Evolutionary conservation across 768 basidiomycete species (phyloP), one percentile per base, ranked within the genome.

Genomic region (Strobilomyces echinocephalus): DNA sequence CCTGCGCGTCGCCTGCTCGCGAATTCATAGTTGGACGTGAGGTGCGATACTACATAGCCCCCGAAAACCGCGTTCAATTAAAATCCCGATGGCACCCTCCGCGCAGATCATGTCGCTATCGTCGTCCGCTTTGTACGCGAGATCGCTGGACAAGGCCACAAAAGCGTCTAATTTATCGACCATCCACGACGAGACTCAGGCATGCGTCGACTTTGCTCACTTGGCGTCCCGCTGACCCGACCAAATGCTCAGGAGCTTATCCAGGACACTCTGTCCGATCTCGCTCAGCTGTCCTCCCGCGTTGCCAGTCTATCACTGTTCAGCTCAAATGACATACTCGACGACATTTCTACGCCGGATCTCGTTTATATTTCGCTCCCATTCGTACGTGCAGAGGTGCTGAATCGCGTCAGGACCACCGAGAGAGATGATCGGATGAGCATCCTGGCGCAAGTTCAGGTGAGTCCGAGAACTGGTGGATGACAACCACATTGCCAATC

Each of bases 261-360:
- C 26, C 73, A 75, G 39, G 74, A 77, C 44, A 74, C 81, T 40
- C 65, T 87, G 47, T 65, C 69, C 8, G 82, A 90, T 72, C 72
- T 93, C 30, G 71, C 72, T 24, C 70, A 73, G 40, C 69, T 88
- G 36, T 71, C 74, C 43, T 71, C 76, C 31, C 79, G 82, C 24
- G 75, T 92, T 51, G 59, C 76, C 24, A 76, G 75, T 36, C 73
- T 94, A 41, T 79, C 82, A 0, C 70, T 95, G 34, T 92, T 95
- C 72, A 93, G 91, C 53, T 75, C 84, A 4, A 95, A 95, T 62
- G 92, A 95, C 63, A 76, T 76, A 0, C 72, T 93, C 16, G 87
- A 91, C 42, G 92, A 95, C 67, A 83, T 95, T 51, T 76, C 87
- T 3, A 91, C 91, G 2, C 71, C 76, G 33, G 83, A 93, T 71